Conservation (phyloP, 345 rosid genomes). For the Syzygium oleosum region DNA sequence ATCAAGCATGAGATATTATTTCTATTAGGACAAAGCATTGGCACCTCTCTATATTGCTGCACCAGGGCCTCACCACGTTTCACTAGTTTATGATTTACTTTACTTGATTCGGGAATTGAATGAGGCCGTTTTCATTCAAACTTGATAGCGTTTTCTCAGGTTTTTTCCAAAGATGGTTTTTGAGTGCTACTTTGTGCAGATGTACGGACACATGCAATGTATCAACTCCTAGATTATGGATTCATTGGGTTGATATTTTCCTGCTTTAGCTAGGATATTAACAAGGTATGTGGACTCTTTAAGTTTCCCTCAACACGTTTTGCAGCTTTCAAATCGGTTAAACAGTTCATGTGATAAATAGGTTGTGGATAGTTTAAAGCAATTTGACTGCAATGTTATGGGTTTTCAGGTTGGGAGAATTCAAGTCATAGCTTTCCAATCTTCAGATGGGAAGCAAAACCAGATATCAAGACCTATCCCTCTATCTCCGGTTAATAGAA, state of each 20-base stretch:
- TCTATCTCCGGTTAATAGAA: conserved; percentile 42
- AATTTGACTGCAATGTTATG: neutral
- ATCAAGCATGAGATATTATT: neutral
- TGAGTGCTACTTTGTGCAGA: conserved; percentile 40
- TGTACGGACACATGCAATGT: conserved; percentile 98
- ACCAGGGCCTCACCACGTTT: neutral
- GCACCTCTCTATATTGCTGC: neutral
- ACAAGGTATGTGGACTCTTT: conserved; percentile 45
- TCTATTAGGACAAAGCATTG: neutral
- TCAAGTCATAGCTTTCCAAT: conserved; percentile 97
- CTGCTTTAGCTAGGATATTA: conserved; percentile 84
- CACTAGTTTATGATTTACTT: neutral
- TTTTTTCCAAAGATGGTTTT: neutral
- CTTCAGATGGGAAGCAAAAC: conserved; percentile 76
- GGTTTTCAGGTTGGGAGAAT: conserved; percentile 79
- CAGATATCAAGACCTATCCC: conserved; percentile 34
- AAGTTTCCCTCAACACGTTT: neutral
- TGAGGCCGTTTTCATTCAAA: neutral
- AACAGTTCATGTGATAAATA: neutral
- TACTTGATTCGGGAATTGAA: neutral
- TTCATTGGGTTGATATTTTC: conserved; percentile 94
- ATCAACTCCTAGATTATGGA: conserved; percentile 94
- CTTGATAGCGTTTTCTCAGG: neutral
- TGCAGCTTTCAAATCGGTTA: neutral
- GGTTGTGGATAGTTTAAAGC: neutral